These are phyloP conservation scores for Fusarium sambucinum DNA, from an alignment of 2,329 filamentous ascomycete species.

Conservation along the genomic window DNA sequence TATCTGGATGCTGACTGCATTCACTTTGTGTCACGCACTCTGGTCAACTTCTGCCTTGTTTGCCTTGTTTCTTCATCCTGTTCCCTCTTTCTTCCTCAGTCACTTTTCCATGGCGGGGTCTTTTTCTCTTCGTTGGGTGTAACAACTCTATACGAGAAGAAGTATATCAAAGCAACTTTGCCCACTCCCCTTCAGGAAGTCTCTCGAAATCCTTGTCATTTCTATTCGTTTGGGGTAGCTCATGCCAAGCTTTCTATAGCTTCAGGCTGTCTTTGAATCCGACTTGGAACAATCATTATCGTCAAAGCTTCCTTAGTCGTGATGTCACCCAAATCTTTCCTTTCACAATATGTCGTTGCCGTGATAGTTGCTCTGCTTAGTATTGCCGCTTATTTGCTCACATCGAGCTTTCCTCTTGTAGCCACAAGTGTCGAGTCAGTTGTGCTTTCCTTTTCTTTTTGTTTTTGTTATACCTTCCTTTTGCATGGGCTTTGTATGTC, in stretches of 20 bases:
- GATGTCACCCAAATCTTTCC: conserved; percentile 23
- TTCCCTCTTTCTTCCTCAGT: conserved; percentile 3
- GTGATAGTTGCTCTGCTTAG: conserved; percentile 44
- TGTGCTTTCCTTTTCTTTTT: conserved; percentile 11
- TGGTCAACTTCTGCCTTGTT: conserved; percentile 35
- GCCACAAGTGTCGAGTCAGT: conserved; percentile 31
- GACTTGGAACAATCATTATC: conserved; percentile 4
- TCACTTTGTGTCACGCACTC: conserved; percentile 23
- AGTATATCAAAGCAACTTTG: conserved; percentile 25
- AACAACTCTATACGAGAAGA: conserved; percentile 28
- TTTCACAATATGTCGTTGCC: conserved; percentile 30
- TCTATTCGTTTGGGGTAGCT: background rate
- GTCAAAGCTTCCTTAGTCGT: conserved; percentile 14
- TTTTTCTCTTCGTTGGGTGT: conserved; percentile 21
- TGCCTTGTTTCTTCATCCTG: conserved; percentile 21
- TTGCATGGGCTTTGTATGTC: background rate
- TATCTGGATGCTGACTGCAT: conserved; percentile 39
- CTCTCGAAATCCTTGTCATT: background rate
- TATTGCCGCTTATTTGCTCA: conserved; percentile 24
- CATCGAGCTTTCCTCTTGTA: conserved; percentile 1
- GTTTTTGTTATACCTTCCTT: background rate
- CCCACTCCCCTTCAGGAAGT: background rate
- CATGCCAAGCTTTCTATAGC: conserved; percentile 7
- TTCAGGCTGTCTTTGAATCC: conserved; percentile 2
- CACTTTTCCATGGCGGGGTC: conserved; percentile 34